Percentiles rank a stretch among this genome's conserved stretches.
Conservation (phyloP, 1,284 basidiomycete species). For the Gastroboletus turbinatus region DNA sequence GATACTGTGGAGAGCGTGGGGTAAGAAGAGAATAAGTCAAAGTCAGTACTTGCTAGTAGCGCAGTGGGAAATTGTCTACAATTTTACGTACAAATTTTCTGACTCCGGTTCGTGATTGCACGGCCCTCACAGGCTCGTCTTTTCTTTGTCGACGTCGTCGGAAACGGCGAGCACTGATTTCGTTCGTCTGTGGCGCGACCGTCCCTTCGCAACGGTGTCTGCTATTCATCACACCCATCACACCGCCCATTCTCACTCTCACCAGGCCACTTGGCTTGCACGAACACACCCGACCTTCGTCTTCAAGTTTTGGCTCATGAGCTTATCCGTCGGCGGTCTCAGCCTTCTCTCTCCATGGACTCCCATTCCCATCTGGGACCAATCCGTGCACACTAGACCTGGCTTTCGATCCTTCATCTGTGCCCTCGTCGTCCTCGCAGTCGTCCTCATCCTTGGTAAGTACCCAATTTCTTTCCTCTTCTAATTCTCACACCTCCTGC, state of each 20-base stretch:
- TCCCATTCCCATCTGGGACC: conserved; percentile 49
- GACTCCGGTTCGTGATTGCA: conserved; percentile 31
- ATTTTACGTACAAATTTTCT: conserved; percentile 28
- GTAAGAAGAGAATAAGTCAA: not conserved
- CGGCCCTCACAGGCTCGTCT: not conserved
- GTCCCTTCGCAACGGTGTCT: conserved; percentile 30
- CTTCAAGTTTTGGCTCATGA: conserved; percentile 59
- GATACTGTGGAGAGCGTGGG: not conserved
- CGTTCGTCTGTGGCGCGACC: conserved; percentile 6
- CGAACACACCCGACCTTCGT: conserved; percentile 24
- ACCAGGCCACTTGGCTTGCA: conserved; percentile 17
- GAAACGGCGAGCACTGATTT: conserved; percentile 14
- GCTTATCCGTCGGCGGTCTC: conserved; percentile 61
- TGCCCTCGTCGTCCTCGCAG: conserved; percentile 62
- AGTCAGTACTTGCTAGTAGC: not conserved
- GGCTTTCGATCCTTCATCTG: conserved; percentile 69
- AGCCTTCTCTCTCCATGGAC: conserved; percentile 59
- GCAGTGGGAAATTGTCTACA: conserved; percentile 13
- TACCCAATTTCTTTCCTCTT: conserved; percentile 1
- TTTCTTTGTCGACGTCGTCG: conserved; percentile 22
- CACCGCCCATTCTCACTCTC: conserved; percentile 12
- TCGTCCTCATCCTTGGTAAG: conserved; percentile 73
- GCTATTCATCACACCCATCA: conserved; percentile 25
- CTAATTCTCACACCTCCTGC: not conserved
- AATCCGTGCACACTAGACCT: conserved; percentile 51